Evolutionary conservation across 1,139 yeast species (phyloP).

Genomic region (Magnusiomyces tetraspermus): DNA sequence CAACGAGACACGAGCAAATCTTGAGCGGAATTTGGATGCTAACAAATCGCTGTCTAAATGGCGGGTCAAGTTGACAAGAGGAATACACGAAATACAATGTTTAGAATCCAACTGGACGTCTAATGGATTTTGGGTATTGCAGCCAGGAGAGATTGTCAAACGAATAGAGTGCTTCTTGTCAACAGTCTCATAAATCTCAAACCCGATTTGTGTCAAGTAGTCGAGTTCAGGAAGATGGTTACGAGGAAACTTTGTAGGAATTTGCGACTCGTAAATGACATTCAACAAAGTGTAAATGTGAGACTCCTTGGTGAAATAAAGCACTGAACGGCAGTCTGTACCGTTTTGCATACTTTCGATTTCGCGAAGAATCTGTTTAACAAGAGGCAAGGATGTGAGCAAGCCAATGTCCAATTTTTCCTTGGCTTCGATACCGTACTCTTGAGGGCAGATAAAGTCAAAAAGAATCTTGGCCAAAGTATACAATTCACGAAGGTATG

Average conservation of each 20-base stretch:
- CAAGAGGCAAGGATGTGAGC: slow-evolving; percentile 86
- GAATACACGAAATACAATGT: slow-evolving; percentile 94
- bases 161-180: slow-evolving; percentile 77
- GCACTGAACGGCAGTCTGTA: slow-evolving; percentile 48
- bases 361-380: slow-evolving; percentile 76
- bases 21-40: slow-evolving; percentile 66
- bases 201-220: slow-evolving; percentile 86
- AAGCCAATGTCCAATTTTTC: slow-evolving; percentile 95
- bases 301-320: slow-evolving; percentile 93
- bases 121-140: slow-evolving; percentile 94
- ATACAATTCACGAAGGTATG: slow-evolving; percentile 77
- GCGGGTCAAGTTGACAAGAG: slow-evolving; percentile 78
- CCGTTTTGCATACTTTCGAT: slow-evolving; percentile 70
- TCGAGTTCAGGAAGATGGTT: slow-evolving; percentile 95
- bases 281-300: slow-evolving; percentile 91
- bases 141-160: slow-evolving; percentile 88
- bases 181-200: slow-evolving; percentile 77
- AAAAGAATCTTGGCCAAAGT: slow-evolving; percentile 84
- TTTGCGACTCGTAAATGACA: slow-evolving; percentile 80
- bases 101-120: slow-evolving; percentile 94
- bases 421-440: slow-evolving; percentile 91
- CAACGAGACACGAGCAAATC: slow-evolving; percentile 77
- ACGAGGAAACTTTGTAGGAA: slow-evolving; percentile 89
- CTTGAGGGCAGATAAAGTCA: slow-evolving; percentile 97
- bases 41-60: slow-evolving; percentile 91